Evolutionary conservation across 352 stramenopile species (phyloP).

Genomic region (Globisporangium uncinulatum): DNA sequence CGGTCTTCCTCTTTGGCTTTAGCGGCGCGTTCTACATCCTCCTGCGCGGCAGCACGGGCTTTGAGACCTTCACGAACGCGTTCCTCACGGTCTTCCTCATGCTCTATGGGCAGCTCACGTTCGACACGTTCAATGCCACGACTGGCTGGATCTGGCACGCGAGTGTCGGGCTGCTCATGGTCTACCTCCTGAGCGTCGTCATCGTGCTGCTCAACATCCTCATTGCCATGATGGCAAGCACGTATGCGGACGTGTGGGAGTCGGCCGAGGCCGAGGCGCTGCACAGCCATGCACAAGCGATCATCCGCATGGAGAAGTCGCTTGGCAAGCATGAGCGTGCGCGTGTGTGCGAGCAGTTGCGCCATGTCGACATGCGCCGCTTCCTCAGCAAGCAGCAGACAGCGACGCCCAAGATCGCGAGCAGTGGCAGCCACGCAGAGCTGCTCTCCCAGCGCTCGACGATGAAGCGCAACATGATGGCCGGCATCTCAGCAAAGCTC

Average conservation of each 20-base stretch:
- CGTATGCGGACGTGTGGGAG: conserved; percentile 16
- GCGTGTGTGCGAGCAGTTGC: conserved; percentile 32
- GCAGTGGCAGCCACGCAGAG: conserved; percentile 11
- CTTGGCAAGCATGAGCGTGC: conserved; percentile 22
- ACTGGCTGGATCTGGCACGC: conserved; percentile 11
- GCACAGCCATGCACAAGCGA: conserved; percentile 14
- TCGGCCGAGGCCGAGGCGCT: conserved; percentile 10
- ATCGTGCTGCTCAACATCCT: conserved; percentile 32
- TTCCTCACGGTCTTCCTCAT: conserved; percentile 76
- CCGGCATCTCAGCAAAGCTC: conserved; percentile 21
- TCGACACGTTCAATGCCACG: conserved; percentile 14
- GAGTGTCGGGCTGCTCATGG: conserved; percentile 11
- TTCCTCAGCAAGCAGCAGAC: conserved; percentile 11
- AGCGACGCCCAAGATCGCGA: conserved; percentile 4
- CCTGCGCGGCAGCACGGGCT: conserved; percentile 43
- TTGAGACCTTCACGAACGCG: conserved; percentile 49
- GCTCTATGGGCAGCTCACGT: conserved; percentile 64
- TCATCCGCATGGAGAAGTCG: conserved; percentile 19
- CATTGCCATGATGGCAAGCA: conserved; percentile 34
- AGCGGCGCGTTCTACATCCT: conserved; percentile 70
- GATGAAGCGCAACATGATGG: conserved; percentile 24
- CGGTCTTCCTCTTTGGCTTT: conserved; percentile 64
- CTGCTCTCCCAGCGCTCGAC: conserved; percentile 16
- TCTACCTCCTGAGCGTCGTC: conserved; percentile 19
- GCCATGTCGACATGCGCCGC: conserved; percentile 14